phyloP scores from a whole-genome alignment of 805 yeast genomes.

The Kregervanrija pseudodelftensis region DNA sequence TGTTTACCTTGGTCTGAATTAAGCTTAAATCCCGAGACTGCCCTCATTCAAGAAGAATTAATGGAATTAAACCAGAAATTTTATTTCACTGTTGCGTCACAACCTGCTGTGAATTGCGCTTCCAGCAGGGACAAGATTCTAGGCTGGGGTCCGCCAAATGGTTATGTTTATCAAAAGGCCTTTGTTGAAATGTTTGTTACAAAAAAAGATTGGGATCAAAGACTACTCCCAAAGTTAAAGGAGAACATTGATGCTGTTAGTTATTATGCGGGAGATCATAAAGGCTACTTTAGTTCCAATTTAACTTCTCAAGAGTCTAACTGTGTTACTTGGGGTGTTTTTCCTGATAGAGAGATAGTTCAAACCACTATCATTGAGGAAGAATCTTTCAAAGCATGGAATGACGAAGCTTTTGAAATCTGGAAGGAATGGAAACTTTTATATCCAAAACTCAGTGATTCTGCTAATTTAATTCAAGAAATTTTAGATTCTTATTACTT shows the following conservation, averaged over 20 bases:
- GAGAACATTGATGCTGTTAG: constrained; percentile 44
- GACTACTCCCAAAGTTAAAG: constrained; percentile 46
- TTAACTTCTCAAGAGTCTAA: constrained; percentile 49
- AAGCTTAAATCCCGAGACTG: constrained; percentile 82
- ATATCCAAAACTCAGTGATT: constrained; percentile 49
- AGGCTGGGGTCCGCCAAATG: constrained; percentile 97
- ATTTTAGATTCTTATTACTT: constrained; percentile 60
- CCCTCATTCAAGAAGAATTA: constrained; percentile 85
- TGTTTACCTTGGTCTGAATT: constrained; percentile 90
- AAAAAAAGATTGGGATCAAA: constrained; percentile 56
- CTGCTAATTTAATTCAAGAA: constrained; percentile 55
- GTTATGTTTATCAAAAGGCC: constrained; percentile 86
- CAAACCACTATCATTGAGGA: constrained; percentile 91
- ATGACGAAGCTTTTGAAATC: constrained; percentile 87
- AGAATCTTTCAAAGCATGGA: constrained; percentile 93
- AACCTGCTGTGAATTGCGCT: constrained; percentile 84
- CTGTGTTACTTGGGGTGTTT: constrained; percentile 97
- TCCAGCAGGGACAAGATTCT: constrained; percentile 76
- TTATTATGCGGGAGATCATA: constrained; percentile 66
- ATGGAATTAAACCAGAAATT: constrained; percentile 69
- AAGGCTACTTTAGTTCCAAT: constrained; percentile 55
- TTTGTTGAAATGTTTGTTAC: constrained; percentile 88
- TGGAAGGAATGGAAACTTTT: constrained; percentile 90
- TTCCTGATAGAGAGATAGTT: constrained; percentile 81
- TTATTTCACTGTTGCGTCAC: constrained; percentile 86